Conservation (phyloP, 352 stramenopile genomes). For the Phytophthora nicotianae region DNA sequence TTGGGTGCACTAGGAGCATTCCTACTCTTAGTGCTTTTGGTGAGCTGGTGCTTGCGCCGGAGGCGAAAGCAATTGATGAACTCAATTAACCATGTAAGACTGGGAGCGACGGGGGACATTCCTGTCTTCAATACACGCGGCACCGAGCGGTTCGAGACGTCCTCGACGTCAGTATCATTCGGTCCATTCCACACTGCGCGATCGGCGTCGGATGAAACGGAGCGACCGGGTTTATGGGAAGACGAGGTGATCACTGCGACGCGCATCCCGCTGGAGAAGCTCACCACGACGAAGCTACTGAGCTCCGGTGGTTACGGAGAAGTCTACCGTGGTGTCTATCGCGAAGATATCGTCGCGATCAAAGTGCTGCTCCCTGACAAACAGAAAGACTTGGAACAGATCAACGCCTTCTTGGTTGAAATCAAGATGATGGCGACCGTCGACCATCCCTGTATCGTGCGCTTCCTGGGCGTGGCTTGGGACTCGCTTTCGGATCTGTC, state of each 20-base stretch:
- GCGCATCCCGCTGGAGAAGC: constrained; percentile 49
- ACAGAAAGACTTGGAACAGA: constrained; percentile 37
- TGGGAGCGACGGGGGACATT: constrained; percentile 22
- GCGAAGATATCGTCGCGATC: constrained; percentile 42
- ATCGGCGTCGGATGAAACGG: neutral
- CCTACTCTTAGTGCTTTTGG: constrained; percentile 13
- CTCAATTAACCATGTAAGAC: constrained; percentile 15
- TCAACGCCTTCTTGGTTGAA: constrained; percentile 50
- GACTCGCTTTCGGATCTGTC: constrained; percentile 42
- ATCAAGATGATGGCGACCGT: constrained; percentile 34
- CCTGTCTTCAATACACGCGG: constrained; percentile 30
- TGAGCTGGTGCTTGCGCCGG: constrained; percentile 17
- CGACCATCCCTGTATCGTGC: constrained; percentile 55
- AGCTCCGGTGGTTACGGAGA: constrained; percentile 47
- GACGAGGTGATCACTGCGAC: constrained; percentile 28
- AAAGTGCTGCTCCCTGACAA: constrained; percentile 43
- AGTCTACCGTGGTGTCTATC: constrained; percentile 50
- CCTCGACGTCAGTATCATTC: constrained; percentile 22
- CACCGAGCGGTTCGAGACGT: constrained; percentile 37
- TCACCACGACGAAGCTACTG: constrained; percentile 35
- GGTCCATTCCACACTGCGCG: constrained; percentile 22
- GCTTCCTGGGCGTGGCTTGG: constrained; percentile 57
- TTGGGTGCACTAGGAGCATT: constrained; percentile 14
- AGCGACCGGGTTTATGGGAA: constrained; percentile 28
- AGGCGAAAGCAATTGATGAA: constrained; percentile 11